Conservation (phyloP, 768 basidiomycete genomes). For the Tubosaeta sp. region DNA sequence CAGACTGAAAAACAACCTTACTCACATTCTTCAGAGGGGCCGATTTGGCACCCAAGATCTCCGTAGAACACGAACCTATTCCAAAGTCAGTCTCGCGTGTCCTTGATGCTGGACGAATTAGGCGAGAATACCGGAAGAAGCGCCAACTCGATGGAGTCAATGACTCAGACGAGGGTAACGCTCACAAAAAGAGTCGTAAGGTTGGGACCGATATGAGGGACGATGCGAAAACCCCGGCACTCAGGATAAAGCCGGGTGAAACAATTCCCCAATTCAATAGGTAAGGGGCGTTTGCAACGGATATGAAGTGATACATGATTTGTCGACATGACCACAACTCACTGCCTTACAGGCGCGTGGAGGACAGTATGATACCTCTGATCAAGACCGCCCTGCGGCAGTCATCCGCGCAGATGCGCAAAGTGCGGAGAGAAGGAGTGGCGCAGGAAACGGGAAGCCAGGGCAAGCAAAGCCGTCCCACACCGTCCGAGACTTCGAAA, state of each 20-base stretch:
- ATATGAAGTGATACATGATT: conserved; percentile 9
- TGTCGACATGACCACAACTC: conserved; percentile 4
- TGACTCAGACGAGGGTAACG: conserved; percentile 24
- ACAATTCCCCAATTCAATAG: conserved; percentile 73
- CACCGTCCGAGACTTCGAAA: conserved; percentile 11
- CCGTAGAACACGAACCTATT: conserved; percentile 51
- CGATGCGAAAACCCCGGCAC: conserved; percentile 18
- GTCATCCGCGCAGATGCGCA: conserved; percentile 50
- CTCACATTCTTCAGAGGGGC: conserved; percentile 35
- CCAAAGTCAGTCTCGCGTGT: conserved; percentile 68
- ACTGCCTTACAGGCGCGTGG: conserved; percentile 56
- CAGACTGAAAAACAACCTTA: not conserved
- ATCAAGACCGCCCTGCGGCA: conserved; percentile 58
- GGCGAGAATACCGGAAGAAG: conserved; percentile 51
- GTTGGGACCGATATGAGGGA: conserved; percentile 17
- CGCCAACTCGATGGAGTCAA: conserved; percentile 29
- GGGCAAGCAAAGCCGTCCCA: conserved; percentile 7
- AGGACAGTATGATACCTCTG: conserved; percentile 62
- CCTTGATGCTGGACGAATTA: conserved; percentile 56
- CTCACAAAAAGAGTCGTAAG: conserved; percentile 29
- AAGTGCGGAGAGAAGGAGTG: conserved; percentile 33
- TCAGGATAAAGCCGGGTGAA: conserved; percentile 62
- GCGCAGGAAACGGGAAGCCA: conserved; percentile 17
- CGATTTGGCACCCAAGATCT: conserved; percentile 46
- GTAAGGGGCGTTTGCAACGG: conserved; percentile 36